Percentiles rank a stretch among this genome's conserved stretches.
Conservation (phyloP, 768 basidiomycete species). For the Rhodosporidiobolus odoratus region DNA sequence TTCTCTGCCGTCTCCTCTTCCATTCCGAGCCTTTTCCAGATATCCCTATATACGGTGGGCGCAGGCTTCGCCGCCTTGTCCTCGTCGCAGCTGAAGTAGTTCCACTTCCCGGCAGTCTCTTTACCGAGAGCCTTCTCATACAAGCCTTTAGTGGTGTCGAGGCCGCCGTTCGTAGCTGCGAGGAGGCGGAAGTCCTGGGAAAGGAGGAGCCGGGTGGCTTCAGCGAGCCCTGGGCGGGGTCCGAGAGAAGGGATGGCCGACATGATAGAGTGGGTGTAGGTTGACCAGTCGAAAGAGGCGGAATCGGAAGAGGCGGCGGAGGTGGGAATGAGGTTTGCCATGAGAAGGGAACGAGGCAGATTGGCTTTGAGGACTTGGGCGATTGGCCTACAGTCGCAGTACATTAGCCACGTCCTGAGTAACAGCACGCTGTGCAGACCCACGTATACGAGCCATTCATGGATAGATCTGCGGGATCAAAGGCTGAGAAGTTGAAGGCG, state of each 20-base stretch:
- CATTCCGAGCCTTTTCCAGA: slow-evolving; percentile 13
- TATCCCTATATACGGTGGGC: slow-evolving; percentile 17
- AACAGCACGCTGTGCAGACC: neutral
- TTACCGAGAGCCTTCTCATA: slow-evolving; percentile 11
- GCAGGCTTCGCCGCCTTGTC: slow-evolving; percentile 25
- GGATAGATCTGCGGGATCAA: neutral
- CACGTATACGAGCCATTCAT: slow-evolving; percentile 30
- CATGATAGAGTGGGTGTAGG: slow-evolving; percentile 1
- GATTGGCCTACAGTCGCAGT: slow-evolving; percentile 13
- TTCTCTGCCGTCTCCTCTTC: neutral
- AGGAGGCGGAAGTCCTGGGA: slow-evolving; percentile 1
- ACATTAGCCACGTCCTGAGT: neutral
- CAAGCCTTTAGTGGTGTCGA: slow-evolving; percentile 13
- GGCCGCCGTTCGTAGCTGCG: slow-evolving; percentile 29
- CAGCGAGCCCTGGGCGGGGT: neutral
- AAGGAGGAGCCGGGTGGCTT: neutral
- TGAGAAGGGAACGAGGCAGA: slow-evolving; percentile 23
- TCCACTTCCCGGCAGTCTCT: slow-evolving; percentile 6
- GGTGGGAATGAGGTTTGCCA: slow-evolving; percentile 1
- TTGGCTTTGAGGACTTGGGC: slow-evolving; percentile 14
- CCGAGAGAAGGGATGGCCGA: neutral
- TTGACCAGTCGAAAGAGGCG: neutral
- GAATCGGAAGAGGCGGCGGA: neutral
- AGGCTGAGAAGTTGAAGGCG: neutral
- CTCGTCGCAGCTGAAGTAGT: slow-evolving; percentile 26